Conservation (phyloP, 2,329 filamentous ascomycete genomes). For the Tolypocladium tundrense region DNA sequence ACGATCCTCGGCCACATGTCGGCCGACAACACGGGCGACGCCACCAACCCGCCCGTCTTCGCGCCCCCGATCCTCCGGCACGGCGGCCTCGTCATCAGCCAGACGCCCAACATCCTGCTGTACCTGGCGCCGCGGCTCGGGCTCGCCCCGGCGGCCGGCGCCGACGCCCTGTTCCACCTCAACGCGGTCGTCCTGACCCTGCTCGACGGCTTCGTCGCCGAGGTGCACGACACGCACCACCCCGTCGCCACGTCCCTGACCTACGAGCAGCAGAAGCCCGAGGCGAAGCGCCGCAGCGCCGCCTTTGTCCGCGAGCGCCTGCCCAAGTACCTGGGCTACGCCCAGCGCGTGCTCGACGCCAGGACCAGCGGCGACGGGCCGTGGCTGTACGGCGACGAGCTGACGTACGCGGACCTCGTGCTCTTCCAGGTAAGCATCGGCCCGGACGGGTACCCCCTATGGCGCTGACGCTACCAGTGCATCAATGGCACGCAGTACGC, state of each 20-base stretch:
- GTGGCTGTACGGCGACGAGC: constrained; percentile 53
- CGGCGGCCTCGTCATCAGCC: constrained; percentile 51
- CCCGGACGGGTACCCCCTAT: background rate
- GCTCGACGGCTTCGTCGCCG: constrained; percentile 59
- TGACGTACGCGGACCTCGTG: constrained; percentile 66
- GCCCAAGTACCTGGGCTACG: constrained; percentile 64
- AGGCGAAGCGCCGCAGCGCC: constrained; percentile 45
- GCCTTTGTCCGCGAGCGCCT: constrained; percentile 52
- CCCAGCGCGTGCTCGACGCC: constrained; percentile 51
- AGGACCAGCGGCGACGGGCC: constrained; percentile 47
- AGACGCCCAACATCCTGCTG: constrained; percentile 63
- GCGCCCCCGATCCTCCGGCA: constrained; percentile 58
- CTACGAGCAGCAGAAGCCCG: constrained; percentile 68
- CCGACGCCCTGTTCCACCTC: constrained; percentile 42
- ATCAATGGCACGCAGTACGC: constrained; percentile 52
- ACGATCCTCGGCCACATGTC: constrained; percentile 38
- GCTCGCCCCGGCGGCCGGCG: constrained; percentile 34
- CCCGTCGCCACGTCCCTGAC: constrained; percentile 49
- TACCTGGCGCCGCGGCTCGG: constrained; percentile 56
- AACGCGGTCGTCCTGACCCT: constrained; percentile 58
- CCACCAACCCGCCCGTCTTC: constrained; percentile 51
- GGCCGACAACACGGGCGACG: constrained; percentile 34
- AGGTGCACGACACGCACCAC: constrained; percentile 68
- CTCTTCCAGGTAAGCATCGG: constrained; percentile 52
- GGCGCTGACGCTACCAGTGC: constrained; percentile 19